A percentile compares a stretch with the other conserved stretches of the same genome.
Evolutionary conservation across 2,329 filamentous ascomycete species (phyloP).

Genomic region (Stagonosporopsis chrysanthemi): DNA sequence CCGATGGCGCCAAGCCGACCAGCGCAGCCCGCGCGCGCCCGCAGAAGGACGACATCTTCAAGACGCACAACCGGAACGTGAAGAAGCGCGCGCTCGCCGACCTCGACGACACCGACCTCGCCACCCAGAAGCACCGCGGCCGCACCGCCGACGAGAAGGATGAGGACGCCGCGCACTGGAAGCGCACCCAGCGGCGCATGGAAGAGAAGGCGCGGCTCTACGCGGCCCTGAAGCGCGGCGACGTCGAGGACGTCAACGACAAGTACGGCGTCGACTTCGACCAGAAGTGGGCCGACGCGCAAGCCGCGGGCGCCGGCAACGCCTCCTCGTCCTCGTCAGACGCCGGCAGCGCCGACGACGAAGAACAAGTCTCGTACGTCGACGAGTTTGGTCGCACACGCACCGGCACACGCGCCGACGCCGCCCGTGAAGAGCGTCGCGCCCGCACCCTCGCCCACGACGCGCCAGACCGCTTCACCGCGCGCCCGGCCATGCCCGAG

Average conservation of each 20-base stretch:
- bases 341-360: slow-evolving; percentile 55
- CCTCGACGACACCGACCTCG: slow-evolving; percentile 61
- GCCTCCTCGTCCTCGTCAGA: slow-evolving; percentile 51
- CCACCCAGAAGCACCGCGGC: slow-evolving; percentile 66
- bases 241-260: slow-evolving; percentile 69
- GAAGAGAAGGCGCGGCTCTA: slow-evolving; percentile 90
- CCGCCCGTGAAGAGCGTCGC: slow-evolving; percentile 67
- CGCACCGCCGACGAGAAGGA: slow-evolving; percentile 63
- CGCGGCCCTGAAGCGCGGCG: slow-evolving; percentile 87
- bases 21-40: slow-evolving; percentile 61
- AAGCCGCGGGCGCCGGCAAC: slow-evolving; percentile 54
- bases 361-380: slow-evolving; percentile 82
- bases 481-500: slow-evolving; percentile 69
- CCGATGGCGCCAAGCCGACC: slow-evolving; percentile 51
- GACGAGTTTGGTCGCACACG: slow-evolving; percentile 93
- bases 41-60: slow-evolving; percentile 74
- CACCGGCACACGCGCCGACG: slow-evolving; percentile 73
- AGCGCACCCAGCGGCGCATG: slow-evolving; percentile 80
- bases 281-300: slow-evolving; percentile 85
- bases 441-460: slow-evolving; percentile 55
- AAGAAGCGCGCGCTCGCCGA: slow-evolving; percentile 70
- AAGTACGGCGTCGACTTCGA: slow-evolving; percentile 88
- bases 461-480: slow-evolving; percentile 73
- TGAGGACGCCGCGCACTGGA: slow-evolving; percentile 64
- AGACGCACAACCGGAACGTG: slow-evolving; percentile 67